These are phyloP conservation scores for Hamamelis virginiana DNA, from an alignment of 164 flowering plant species.

Conservation along the genomic window DNA sequence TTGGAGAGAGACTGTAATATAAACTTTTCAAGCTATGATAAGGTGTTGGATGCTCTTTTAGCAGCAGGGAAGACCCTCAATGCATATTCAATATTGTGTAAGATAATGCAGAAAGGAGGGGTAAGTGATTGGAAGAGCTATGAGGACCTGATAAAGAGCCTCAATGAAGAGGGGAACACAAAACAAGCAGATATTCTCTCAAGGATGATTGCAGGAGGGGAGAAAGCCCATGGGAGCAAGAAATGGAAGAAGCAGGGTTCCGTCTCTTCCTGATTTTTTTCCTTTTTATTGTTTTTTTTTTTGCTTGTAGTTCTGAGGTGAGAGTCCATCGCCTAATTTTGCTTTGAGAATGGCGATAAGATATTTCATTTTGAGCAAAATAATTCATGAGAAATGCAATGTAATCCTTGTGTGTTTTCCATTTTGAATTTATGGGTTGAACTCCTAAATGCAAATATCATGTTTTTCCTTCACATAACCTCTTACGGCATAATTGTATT, in stretches of 20 bases:
- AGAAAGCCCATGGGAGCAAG: conserved; percentile 26
- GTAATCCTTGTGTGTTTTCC: too few relatives aligned
- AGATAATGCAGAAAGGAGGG: conserved; percentile 77
- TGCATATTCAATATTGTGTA: conserved; percentile 83
- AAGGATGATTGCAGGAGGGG: conserved; percentile 59
- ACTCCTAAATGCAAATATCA: conserved; percentile 3
- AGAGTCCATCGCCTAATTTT: too few relatives aligned
- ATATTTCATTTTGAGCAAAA: not conserved
- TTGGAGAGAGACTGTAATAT: conserved; percentile 71
- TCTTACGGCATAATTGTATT: too few relatives aligned
- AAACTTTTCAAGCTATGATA: conserved; percentile 68
- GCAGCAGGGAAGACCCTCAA: conserved; percentile 86
- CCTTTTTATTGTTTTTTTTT: too few relatives aligned
- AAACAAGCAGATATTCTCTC: conserved; percentile 92
- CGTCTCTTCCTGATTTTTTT: conserved; percentile 16
- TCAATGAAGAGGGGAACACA: conserved; percentile 84
- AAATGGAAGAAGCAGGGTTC: conserved; percentile 48
- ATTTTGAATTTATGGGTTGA: not conserved
- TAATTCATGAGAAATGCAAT: not conserved
- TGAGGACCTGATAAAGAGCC: conserved; percentile 71
- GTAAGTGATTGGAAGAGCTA: conserved; percentile 48
- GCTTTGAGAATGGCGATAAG: not conserved
- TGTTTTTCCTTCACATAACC: too few relatives aligned
- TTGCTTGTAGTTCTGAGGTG: too few relatives aligned
- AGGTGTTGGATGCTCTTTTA: conserved; percentile 75